phyloP scores from a whole-genome alignment of 176 grass and related monocot genomes.

The Miscanthus lutarioriparius region DNA sequence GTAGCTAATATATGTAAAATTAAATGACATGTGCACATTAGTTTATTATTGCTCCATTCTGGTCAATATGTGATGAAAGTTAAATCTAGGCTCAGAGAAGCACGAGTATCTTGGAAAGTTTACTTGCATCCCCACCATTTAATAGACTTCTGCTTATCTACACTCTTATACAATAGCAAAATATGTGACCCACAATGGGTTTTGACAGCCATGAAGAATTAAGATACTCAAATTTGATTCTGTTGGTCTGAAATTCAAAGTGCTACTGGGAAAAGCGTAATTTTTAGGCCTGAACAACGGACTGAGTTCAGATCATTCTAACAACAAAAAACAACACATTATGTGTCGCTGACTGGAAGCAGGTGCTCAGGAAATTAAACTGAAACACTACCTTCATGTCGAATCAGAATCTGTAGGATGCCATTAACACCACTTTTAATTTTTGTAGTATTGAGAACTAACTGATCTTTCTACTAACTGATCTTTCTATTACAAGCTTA shows the following conservation, averaged over 20 bases:
- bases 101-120: neutral
- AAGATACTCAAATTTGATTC: neutral
- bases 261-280: neutral
- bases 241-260: neutral
- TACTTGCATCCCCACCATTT: slow-evolving; percentile 10
- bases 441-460: neutral
- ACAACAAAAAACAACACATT: neutral
- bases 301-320: neutral
- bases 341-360: neutral
- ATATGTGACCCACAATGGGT: neutral
- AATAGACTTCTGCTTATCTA: neutral
- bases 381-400: neutral
- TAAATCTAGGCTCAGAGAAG: neutral
- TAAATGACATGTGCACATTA: neutral
- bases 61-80: neutral
- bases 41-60: slow-evolving; percentile 15
- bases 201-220: slow-evolving; percentile 1
- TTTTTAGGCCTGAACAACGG: neutral
- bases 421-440: neutral
- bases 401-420: neutral
- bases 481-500: neutral
- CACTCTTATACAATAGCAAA: neutral
- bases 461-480: neutral
- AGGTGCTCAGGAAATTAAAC: neutral
- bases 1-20: slow-evolving; percentile 23